A percentile compares a stretch with the other conserved stretches of the same genome.
Conservation (phyloP, 345 rosid species). For the Hibiscus trionum region DNA sequence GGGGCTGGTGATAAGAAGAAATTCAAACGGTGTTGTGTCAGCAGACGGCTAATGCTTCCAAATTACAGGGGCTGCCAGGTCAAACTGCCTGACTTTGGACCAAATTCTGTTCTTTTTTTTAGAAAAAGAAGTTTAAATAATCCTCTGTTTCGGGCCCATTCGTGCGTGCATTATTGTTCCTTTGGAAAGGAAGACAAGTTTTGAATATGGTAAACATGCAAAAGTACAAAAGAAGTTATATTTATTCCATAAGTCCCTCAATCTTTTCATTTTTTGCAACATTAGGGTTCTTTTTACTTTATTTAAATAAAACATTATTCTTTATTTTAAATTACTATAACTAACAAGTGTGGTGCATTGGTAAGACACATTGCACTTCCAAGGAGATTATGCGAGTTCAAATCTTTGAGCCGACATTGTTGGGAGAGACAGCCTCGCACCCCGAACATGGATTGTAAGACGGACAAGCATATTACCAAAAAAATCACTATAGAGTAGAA, state of each 20-base stretch:
- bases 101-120: not conserved
- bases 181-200: not conserved
- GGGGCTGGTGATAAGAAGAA: not conserved
- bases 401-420: too few species aligned
- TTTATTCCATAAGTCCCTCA: not conserved
- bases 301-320: too few species aligned
- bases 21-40: not conserved
- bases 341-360: too few species aligned
- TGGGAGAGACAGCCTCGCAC: too few species aligned
- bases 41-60: slow-evolving; percentile 25
- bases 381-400: too few species aligned
- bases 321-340: too few species aligned
- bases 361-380: too few species aligned
- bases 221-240: not conserved
- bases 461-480: too few species aligned
- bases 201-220: not conserved
- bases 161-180: not conserved
- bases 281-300: not conserved
- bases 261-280: not conserved
- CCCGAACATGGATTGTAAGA: too few species aligned
- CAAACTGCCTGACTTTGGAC: slow-evolving; percentile 22
- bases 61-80: not conserved
- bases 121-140: not conserved
- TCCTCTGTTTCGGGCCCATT: not conserved
- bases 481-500: too few species aligned